Conservation (phyloP, 140 eudicot species). For the Bidens hawaiensis region DNA sequence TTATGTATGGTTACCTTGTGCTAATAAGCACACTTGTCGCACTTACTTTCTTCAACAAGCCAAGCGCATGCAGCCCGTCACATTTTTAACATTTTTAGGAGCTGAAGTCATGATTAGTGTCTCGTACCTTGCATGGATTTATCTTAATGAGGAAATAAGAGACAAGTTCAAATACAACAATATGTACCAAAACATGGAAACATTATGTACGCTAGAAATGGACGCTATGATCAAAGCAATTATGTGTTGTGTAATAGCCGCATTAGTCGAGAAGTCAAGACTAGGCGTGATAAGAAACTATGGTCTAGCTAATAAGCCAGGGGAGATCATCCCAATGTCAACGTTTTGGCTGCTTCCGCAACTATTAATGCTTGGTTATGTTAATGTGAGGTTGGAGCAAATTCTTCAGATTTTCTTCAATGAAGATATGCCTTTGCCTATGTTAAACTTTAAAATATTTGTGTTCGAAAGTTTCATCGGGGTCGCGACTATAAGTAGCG, state of each 20-base stretch:
- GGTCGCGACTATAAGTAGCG: not conserved
- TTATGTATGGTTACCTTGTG: not conserved
- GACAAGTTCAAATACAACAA: not conserved
- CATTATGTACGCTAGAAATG: not conserved
- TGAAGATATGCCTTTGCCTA: not conserved
- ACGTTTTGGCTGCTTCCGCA: not conserved
- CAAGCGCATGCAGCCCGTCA: not conserved
- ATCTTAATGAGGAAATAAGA: not conserved
- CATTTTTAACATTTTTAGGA: too few relatives aligned
- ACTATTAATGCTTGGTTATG: not conserved
- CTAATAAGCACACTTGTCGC: not conserved
- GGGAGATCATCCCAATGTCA: slow-evolving; percentile 9
- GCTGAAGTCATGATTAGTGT: too few relatives aligned
- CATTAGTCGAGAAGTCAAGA: not conserved
- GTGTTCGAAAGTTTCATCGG: not conserved
- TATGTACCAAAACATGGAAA: not conserved
- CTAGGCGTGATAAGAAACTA: not conserved
- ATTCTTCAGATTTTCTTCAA: not conserved
- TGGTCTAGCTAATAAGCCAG: not conserved
- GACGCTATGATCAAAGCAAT: not conserved
- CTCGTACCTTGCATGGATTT: not conserved
- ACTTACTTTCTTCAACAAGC: slow-evolving; percentile 1
- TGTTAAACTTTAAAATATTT: not conserved
- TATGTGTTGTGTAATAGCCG: not conserved
- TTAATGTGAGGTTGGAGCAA: not conserved